phyloP scores from a whole-genome alignment of 139 green algal species.

The Penium margaritaceum region DNA sequence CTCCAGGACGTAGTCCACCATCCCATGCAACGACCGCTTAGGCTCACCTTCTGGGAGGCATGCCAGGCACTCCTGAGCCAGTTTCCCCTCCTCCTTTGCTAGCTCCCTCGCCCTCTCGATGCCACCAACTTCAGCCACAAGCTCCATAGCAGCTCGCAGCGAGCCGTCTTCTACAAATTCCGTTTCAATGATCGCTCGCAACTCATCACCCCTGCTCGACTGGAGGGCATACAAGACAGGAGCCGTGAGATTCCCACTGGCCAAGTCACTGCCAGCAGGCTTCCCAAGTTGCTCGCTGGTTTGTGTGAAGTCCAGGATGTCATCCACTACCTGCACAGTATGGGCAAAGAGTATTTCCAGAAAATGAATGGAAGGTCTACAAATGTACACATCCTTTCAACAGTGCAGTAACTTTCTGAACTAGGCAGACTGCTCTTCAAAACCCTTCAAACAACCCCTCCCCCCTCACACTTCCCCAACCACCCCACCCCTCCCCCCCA shows the following conservation, averaged over 20 bases:
- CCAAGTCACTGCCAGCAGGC: conserved; percentile 89
- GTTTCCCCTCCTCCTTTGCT: conserved; percentile 64
- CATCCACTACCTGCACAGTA: conserved; percentile 85
- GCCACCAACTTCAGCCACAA: conserved; percentile 44
- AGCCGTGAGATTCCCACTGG: conserved; percentile 89
- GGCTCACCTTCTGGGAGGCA: conserved; percentile 64
- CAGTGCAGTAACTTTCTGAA: too few relatives aligned
- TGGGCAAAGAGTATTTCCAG: too few relatives aligned
- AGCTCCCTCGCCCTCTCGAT: conserved; percentile 57
- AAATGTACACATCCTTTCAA: too few relatives aligned
- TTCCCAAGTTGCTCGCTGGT: conserved; percentile 87
- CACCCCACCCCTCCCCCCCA: too few relatives aligned
- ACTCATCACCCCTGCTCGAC: conserved; percentile 24
- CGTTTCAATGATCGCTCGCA: conserved; percentile 69
- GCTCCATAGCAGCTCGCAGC: conserved; percentile 66
- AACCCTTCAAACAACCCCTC: too few relatives aligned
- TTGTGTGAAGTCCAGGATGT: conserved; percentile 98
- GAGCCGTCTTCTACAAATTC: conserved; percentile 60
- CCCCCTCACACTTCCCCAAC: too few relatives aligned
- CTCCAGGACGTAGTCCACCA: conserved; percentile 93
- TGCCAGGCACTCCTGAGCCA: conserved; percentile 62
- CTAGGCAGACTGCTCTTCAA: too few relatives aligned
- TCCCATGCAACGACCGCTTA: conserved; percentile 72
- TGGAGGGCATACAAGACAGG: conserved; percentile 83
- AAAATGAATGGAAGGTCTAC: too few relatives aligned